These are phyloP conservation scores for Penicillium vulpinum DNA, from an alignment of 2,329 filamentous ascomycete genomes.

Conservation along the genomic window DNA sequence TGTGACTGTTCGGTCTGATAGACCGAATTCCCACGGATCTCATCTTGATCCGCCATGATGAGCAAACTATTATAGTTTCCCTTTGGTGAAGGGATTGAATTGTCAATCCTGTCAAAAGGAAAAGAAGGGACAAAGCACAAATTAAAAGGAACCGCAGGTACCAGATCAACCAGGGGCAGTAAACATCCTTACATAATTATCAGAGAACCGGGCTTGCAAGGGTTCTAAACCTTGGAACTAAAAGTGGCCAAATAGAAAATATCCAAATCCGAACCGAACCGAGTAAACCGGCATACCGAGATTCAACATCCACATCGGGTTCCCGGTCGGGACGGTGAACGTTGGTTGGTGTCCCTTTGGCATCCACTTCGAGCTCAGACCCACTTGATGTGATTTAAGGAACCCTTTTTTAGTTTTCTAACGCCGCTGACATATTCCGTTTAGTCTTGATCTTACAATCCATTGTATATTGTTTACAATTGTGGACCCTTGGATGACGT, in stretches of 20 bases:
- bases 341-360: neutral
- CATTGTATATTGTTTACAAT: no score
- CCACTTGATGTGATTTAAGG: neutral
- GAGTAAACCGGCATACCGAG: neutral
- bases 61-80: neutral
- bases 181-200: neutral
- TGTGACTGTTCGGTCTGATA: neutral
- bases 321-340: neutral
- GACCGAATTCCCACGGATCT: constrained; percentile 5
- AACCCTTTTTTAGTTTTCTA: neutral
- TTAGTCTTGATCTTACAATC: no score
- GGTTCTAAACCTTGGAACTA: no score
- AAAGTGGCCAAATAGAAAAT: neutral
- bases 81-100: neutral
- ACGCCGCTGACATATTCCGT: neutral
- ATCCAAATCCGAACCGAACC: neutral
- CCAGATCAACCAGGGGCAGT: neutral
- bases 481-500: no score
- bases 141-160: neutral
- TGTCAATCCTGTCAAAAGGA: neutral
- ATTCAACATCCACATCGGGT: neutral
- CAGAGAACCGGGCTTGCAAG: neutral
- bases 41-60: constrained; percentile 1
- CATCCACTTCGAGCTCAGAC: neutral
- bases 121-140: neutral